phyloP scores from a whole-genome alignment of 345 rosid genomes.

The Hibiscus syriacus region DNA sequence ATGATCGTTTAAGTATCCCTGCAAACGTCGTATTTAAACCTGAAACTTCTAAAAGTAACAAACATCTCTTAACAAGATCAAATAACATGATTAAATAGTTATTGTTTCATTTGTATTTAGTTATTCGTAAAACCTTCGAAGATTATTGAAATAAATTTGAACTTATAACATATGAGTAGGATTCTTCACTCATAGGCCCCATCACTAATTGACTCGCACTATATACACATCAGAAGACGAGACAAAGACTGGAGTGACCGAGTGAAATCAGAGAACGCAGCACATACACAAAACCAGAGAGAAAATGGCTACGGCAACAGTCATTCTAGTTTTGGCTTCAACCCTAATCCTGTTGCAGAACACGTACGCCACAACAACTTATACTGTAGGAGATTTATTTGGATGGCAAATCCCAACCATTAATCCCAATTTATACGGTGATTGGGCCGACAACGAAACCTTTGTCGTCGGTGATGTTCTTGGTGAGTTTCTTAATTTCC shows the following conservation, averaged over 20 bases:
- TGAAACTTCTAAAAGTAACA: too few relatives aligned
- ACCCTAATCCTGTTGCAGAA: neutral
- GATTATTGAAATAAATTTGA: too few relatives aligned
- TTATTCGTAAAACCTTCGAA: too few relatives aligned
- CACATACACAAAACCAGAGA: neutral
- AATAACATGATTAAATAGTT: too few relatives aligned
- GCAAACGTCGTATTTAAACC: too few relatives aligned
- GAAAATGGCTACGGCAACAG: slow-evolving; percentile 9
- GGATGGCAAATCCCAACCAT: slow-evolving; percentile 26
- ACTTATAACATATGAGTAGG: too few relatives aligned
- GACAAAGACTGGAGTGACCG: slow-evolving; percentile 18
- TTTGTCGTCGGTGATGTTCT: slow-evolving; percentile 33
- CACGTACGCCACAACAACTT: slow-evolving; percentile 9
- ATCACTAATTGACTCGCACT: neutral
- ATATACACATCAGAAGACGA: neutral
- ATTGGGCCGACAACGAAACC: slow-evolving; percentile 22
- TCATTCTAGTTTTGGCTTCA: slow-evolving; percentile 12
- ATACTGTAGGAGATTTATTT: slow-evolving; percentile 28
- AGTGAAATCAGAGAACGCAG: slow-evolving; percentile 17
- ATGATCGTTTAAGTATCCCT: too few relatives aligned
- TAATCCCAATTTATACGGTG: slow-evolving; percentile 11
- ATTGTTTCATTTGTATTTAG: too few relatives aligned
- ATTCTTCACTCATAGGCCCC: too few relatives aligned
- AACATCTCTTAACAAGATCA: too few relatives aligned
- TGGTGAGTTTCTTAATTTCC: slow-evolving; percentile 16